A percentile compares a stretch with the other conserved stretches of the same genome.
Evolutionary conservation across 345 rosid genomes (phyloP).

Genomic region (Eucalyptus curtisii): DNA sequence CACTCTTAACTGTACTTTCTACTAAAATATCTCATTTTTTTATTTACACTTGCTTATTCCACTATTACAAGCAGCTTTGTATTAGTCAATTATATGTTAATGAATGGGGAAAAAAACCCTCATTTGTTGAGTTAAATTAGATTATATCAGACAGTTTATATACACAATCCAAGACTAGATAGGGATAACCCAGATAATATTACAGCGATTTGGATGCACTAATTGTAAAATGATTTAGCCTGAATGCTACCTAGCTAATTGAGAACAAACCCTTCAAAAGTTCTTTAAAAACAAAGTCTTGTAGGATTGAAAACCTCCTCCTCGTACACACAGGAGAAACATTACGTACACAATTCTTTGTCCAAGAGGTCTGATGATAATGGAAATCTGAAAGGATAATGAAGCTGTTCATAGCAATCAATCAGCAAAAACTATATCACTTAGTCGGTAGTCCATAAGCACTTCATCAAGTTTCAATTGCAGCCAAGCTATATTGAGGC

Average conservation of each 20-base stretch:
- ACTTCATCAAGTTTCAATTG: conserved; percentile 4
- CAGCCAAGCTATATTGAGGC: not conserved
- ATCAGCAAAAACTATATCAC: not conserved
- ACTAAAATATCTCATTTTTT: not conserved
- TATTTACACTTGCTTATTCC: not conserved
- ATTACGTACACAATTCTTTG: not conserved
- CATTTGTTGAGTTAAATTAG: not conserved
- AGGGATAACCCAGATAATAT: not conserved
- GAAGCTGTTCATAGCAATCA: not conserved
- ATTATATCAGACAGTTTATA: not conserved
- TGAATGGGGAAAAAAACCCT: not conserved
- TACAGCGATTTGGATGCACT: not conserved
- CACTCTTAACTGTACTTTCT: not conserved
- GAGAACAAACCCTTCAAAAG: not conserved
- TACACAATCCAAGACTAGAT: not conserved
- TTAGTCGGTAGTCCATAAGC: not conserved
- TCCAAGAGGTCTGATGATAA: not conserved
- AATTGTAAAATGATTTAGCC: not conserved
- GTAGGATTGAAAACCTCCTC: not conserved
- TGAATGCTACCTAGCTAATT: not conserved
- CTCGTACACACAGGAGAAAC: not conserved
- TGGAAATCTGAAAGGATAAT: not conserved
- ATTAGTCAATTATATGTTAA: not conserved
- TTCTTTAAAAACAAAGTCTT: not conserved
- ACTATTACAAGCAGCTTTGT: not conserved